phyloP scores from a whole-genome alignment of 176 grass and related monocot genomes.

The Carex parvula region DNA sequence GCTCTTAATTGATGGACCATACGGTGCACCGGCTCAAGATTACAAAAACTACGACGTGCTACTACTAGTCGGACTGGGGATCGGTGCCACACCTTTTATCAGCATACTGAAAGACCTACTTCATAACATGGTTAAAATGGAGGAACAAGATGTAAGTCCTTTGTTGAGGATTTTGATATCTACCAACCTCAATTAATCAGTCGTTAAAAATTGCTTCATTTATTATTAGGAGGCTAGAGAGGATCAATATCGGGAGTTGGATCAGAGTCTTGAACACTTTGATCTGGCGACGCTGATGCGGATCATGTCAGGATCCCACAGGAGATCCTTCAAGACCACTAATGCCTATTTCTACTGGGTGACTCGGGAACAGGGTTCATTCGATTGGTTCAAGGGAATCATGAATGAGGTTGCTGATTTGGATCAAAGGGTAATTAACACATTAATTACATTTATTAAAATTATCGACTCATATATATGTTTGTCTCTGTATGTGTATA shows the following conservation, averaged over 20 bases:
- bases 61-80: conserved; percentile 26
- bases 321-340: conserved; percentile 18
- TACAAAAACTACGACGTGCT: conserved; percentile 31
- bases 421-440: conserved; percentile 27
- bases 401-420: conserved; percentile 29
- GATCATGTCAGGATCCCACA: conserved; percentile 1
- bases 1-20: conserved; percentile 79
- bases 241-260: conserved; percentile 8
- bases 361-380: conserved; percentile 35
- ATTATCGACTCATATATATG: not conserved
- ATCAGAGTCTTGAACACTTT: conserved; percentile 14
- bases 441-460: conserved; percentile 15
- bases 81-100: conserved; percentile 29
- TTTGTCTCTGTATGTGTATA: not conserved
- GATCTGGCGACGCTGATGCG: conserved; percentile 23
- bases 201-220: not conserved
- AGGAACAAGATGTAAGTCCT: conserved; percentile 34
- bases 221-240: conserved; percentile 19
- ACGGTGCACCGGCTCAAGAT: conserved; percentile 25
- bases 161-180: not conserved
- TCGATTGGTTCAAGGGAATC: conserved; percentile 36
- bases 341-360: conserved; percentile 40
- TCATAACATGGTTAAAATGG: conserved; percentile 32
- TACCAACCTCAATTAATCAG: not conserved
- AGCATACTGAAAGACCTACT: conserved; percentile 36